phyloP scores from a whole-genome alignment of 495 filamentous ascomycete genomes.

The Symbiotaphrina buchneri region DNA sequence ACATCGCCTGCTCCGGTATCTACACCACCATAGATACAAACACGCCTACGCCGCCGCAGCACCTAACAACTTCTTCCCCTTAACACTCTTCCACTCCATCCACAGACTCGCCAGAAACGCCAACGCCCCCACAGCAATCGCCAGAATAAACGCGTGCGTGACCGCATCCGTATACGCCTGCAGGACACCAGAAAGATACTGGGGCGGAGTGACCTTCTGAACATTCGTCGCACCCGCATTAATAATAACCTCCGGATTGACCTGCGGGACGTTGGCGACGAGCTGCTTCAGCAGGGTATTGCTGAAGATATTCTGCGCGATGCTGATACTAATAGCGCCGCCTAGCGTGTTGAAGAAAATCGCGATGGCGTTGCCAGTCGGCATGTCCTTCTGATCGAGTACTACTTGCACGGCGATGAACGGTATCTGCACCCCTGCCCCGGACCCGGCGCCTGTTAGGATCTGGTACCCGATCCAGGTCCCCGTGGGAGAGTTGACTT shows the following conservation, averaged over 20 bases:
- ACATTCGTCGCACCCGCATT: slow-evolving; percentile 13
- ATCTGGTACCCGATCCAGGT: slow-evolving; percentile 67
- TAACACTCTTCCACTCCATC: slow-evolving; percentile 16
- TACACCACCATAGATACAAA: too few species aligned
- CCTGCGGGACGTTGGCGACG: slow-evolving; percentile 6
- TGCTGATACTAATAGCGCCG: slow-evolving; percentile 12
- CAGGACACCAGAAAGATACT: slow-evolving; percentile 10
- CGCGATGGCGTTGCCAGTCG: slow-evolving; percentile 12
- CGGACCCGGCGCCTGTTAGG: slow-evolving; percentile 37
- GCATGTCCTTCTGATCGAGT: slow-evolving; percentile 11
- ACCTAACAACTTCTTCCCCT: slow-evolving; percentile 11
- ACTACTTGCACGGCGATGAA: slow-evolving; percentile 15
- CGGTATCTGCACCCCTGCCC: slow-evolving; percentile 11
- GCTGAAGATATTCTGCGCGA: slow-evolving; percentile 16
- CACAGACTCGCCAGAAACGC: slow-evolving; percentile 10
- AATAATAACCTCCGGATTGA: slow-evolving; percentile 11
- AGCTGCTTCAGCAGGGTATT: slow-evolving; percentile 11
- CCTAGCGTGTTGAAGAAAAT: slow-evolving; percentile 17
- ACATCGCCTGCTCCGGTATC: too few species aligned
- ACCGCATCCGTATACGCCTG: slow-evolving; percentile 12
- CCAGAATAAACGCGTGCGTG: slow-evolving; percentile 10
- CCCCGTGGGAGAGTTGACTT: slow-evolving; percentile 22
- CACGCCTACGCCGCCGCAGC: too few species aligned
- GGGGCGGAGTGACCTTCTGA: slow-evolving; percentile 9
- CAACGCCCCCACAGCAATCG: slow-evolving; percentile 9